These are phyloP conservation scores for Fusarium sambucinum DNA, from an alignment of 2,329 filamentous ascomycete genomes.

Conservation along the genomic window DNA sequence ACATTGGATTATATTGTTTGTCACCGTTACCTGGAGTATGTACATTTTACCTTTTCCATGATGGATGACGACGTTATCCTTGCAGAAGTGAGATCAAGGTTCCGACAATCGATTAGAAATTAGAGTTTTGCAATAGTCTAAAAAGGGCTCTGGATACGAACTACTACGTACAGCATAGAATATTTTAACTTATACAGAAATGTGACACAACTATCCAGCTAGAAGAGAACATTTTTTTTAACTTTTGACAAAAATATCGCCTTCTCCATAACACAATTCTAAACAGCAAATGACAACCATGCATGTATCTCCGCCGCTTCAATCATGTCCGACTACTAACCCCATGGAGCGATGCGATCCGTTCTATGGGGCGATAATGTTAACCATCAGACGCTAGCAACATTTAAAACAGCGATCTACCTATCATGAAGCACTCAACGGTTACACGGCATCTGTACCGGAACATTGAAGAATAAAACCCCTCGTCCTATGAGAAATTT, in stretches of 20 bases:
- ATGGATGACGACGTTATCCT: not conserved
- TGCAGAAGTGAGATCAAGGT: not conserved
- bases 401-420: slow-evolving; percentile 6
- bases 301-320: not conserved
- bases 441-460: slow-evolving; percentile 28
- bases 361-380: slow-evolving; percentile 17
- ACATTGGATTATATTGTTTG: not conserved
- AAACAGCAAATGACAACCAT: not conserved
- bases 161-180: not conserved
- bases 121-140: not conserved
- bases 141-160: not conserved
- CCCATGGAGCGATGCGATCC: slow-evolving; percentile 6
- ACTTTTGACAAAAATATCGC: not conserved
- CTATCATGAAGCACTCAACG: slow-evolving; percentile 12
- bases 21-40: too few species aligned
- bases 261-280: not conserved
- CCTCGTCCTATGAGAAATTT: slow-evolving; percentile 7
- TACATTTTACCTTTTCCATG: not conserved
- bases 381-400: slow-evolving; percentile 15
- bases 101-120: not conserved
- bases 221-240: not conserved
- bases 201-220: not conserved
- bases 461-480: slow-evolving; percentile 10
- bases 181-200: not conserved
- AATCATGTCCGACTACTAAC: slow-evolving; percentile 4